Evolutionary conservation across 208 protist genomes (phyloP).

Genomic region (Leishmania gerbilli): DNA sequence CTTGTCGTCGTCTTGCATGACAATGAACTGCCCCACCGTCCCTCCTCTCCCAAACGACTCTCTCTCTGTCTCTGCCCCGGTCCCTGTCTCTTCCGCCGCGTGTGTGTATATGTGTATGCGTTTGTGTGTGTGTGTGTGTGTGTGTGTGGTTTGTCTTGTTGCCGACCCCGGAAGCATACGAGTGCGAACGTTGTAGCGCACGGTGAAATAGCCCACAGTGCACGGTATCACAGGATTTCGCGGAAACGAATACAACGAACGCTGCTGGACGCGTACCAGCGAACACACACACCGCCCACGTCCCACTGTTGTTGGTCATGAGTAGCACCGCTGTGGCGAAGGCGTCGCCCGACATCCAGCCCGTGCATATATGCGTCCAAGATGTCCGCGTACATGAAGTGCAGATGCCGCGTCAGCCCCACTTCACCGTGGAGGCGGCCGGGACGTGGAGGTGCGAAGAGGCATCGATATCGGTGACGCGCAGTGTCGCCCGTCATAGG

Average conservation of each 20-base stretch:
- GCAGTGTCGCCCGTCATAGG: slow-evolving; percentile 3
- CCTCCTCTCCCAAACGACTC: not conserved
- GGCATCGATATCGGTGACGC: not conserved
- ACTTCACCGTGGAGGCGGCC: slow-evolving; percentile 14
- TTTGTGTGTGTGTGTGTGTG: not conserved
- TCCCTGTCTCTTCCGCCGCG: too few relatives aligned
- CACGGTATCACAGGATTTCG: not conserved
- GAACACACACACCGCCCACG: not conserved
- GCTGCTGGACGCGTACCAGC: not conserved
- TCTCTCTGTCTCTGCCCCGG: not conserved
- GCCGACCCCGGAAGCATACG: not conserved
- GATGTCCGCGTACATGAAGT: slow-evolving; percentile 10
- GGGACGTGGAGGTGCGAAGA: slow-evolving; percentile 7
- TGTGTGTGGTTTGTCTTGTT: not conserved
- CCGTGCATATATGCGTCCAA: slow-evolving; percentile 5
- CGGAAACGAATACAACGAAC: not conserved
- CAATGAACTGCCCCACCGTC: not conserved
- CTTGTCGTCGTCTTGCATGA: not conserved
- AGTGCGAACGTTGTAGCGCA: not conserved
- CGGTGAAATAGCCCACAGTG: not conserved
- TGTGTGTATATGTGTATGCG: too few relatives aligned
- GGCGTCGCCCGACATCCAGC: not conserved
- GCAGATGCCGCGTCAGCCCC: not conserved
- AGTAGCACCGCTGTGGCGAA: not conserved
- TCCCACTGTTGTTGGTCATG: not conserved